Conservation (phyloP, 1,284 basidiomycete species). For the Tilletia horrida region DNA sequence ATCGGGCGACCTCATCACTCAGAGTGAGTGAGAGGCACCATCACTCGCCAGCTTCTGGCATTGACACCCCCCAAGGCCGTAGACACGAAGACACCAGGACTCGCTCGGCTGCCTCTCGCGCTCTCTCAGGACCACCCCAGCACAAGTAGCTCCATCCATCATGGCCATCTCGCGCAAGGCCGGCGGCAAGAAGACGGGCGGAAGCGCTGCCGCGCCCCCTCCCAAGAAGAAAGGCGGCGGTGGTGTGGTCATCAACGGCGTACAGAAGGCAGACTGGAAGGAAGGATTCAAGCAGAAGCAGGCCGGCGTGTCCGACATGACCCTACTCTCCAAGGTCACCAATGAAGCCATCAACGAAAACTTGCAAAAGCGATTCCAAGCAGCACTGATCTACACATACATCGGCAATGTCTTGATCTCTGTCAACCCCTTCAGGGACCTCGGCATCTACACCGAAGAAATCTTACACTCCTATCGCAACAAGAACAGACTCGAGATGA, state of each 20-base stretch:
- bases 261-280: constrained; percentile 53
- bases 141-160: background rate
- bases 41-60: too few species aligned
- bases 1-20: too few species aligned
- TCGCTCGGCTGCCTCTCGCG: too few species aligned
- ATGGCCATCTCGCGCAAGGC: constrained; percentile 55
- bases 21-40: too few species aligned
- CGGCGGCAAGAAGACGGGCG: constrained; percentile 43
- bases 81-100: too few species aligned
- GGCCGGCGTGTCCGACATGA: constrained; percentile 98
- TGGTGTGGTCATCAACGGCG: constrained; percentile 38
- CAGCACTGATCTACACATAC: constrained; percentile 97
- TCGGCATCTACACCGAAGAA: constrained; percentile 83
- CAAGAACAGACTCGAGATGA: constrained; percentile 96
- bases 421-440: constrained; percentile 94
- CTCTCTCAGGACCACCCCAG: background rate
- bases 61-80: too few species aligned
- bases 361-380: constrained; percentile 88
- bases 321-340: constrained; percentile 89
- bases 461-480: constrained; percentile 82
- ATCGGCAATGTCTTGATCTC: constrained; percentile 97
- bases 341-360: constrained; percentile 99
- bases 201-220: constrained; percentile 36
- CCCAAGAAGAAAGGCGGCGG: constrained; percentile 19
- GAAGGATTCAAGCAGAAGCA: constrained; percentile 55